Evolutionary conservation across 2,329 filamentous ascomycete genomes (phyloP), one percentile per base, ranked within the genome.

Genomic region (Fusarium sacchari): DNA sequence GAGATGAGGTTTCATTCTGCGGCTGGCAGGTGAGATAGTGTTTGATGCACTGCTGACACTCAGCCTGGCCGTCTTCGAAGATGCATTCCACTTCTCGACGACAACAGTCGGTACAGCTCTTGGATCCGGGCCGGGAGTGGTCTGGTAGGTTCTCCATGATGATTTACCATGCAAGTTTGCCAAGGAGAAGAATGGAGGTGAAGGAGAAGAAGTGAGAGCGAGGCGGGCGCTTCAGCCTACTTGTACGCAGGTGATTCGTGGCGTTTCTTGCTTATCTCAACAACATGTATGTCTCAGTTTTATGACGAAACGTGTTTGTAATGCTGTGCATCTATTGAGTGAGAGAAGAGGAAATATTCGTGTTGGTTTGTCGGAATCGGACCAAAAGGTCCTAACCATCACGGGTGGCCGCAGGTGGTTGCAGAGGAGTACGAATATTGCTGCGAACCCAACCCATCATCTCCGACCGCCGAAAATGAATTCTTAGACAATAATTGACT

Each of bases 41-140:
- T 39, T 83, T 78, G 56, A 81, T 81, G 78, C 86, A 88, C 83
- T 84, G 36, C 81, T 82, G 75, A 85, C 87, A 58, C 81, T 76
- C 26, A 60, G 52, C 56, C 80, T 82, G 42, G 81, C 81, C n/a
- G 79, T 67, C 32, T 79, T 78, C 46, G 63, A 81, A 86, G 58
- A 85, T 83, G 76, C 86, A 88, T 59, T 83, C 82, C 34, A 87
- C 85, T 78, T 87, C 88, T 57, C 86, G 83, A 42, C 86, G 83
- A 44, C 85, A 83, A 65, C 86, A 87, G 82, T 82, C 82, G 34
- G 75, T 68, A 60, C 82, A 83, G 64, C 79, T 82, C 67, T 75
- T 78, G 7, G 79, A 82, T 20, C 82, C 80, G 7, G 79, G 66
- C 7, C 80, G 78, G 75, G 80, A 78, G 15, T 76, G 80, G 47